Conservation (phyloP, 2,329 filamentous ascomycete species). For the Macrophomina phaseolina region DNA sequence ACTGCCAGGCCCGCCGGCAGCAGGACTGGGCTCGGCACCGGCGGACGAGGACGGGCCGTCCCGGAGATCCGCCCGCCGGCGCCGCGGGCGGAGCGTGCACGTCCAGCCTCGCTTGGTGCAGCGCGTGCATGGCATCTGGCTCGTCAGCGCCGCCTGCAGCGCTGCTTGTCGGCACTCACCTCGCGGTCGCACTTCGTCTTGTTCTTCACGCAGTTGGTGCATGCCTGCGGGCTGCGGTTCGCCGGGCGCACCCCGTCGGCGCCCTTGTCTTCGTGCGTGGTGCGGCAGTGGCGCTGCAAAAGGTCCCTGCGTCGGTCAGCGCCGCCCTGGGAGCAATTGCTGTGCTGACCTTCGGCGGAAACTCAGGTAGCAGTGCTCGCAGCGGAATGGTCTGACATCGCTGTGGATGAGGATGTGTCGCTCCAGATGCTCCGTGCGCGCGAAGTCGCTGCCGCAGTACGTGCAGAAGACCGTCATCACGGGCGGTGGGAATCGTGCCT, state of each 20-base stretch:
- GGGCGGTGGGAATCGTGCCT: no score
- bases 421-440: not conserved
- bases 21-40: not conserved
- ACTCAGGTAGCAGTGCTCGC: not conserved
- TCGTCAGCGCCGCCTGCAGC: not conserved
- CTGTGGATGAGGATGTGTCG: not conserved
- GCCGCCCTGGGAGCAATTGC: not conserved
- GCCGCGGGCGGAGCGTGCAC: not conserved
- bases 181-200: not conserved
- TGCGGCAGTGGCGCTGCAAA: not conserved
- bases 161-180: not conserved
- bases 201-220: conserved; percentile 2
- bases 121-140: not conserved
- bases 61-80: not conserved
- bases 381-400: not conserved
- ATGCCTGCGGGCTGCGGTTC: not conserved
- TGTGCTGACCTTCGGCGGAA: not conserved
- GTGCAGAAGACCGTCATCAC: conserved; percentile 3
- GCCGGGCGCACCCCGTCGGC: not conserved
- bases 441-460: not conserved
- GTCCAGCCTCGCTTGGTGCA: not conserved
- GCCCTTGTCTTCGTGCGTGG: not conserved
- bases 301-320: not conserved
- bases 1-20: not conserved
- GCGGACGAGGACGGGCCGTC: not conserved